Conservation (phyloP, 345 rosid species). For the Moricandia moricandioides region DNA sequence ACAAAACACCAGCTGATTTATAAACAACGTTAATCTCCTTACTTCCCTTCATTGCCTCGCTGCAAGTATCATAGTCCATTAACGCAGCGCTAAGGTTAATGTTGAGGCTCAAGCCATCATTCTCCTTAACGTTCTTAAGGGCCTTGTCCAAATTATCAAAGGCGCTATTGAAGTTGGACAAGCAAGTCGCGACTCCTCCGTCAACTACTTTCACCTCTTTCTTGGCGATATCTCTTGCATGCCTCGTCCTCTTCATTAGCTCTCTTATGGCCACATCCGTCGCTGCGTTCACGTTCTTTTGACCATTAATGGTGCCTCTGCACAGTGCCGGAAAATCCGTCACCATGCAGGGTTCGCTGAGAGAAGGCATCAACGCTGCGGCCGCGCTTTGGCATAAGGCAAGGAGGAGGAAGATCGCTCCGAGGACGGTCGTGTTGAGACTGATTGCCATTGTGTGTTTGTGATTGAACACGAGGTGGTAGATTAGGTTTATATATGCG, state of each 20-base stretch:
- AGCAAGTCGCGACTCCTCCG: constrained; percentile 35
- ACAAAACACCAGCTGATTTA: constrained; percentile 33
- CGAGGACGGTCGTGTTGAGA: neutral
- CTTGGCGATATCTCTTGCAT: constrained; percentile 5
- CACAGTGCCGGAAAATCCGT: constrained; percentile 23
- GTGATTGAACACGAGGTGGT: constrained; percentile 9
- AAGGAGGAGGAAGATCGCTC: constrained; percentile 16
- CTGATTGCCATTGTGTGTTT: constrained; percentile 24
- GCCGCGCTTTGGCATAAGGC: constrained; percentile 1
- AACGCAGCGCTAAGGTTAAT: constrained; percentile 38
- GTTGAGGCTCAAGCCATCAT: constrained; percentile 36
- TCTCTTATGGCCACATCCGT: constrained; percentile 32
- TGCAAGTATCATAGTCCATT: constrained; percentile 36
- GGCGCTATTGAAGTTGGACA: constrained; percentile 25
- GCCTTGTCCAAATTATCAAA: constrained; percentile 31
- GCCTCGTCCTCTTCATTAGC: constrained; percentile 16
- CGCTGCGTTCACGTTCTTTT: constrained; percentile 26
- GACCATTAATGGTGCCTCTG: constrained; percentile 30
- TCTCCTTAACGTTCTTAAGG: constrained; percentile 21
- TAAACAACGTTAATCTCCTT: neutral
- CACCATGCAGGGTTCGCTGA: constrained; percentile 21
- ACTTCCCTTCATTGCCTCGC: constrained; percentile 27
- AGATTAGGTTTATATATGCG: constrained; percentile 28
- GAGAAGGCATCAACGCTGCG: neutral
- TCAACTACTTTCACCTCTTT: neutral